phyloP scores from a whole-genome alignment of 345 rosid genomes.

The Ceriops decandra region DNA sequence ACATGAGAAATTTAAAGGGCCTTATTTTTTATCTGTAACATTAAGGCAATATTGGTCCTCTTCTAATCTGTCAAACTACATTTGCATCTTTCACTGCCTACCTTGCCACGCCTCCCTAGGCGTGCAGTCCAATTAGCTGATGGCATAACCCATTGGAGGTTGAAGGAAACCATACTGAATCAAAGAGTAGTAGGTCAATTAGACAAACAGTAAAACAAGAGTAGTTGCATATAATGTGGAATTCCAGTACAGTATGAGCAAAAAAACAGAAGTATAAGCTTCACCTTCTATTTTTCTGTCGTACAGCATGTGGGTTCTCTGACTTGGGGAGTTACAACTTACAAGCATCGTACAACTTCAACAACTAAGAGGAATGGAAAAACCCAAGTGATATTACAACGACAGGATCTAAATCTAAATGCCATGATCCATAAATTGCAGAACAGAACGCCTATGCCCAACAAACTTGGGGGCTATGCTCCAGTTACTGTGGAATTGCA shows the following conservation, averaged over 20 bases:
- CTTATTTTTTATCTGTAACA: conserved; percentile 10
- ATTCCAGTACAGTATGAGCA: not conserved
- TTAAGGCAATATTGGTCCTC: conserved; percentile 26
- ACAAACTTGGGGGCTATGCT: conserved; percentile 4
- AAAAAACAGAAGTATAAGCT: not conserved
- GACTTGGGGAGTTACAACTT: not conserved
- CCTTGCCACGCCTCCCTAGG: no score
- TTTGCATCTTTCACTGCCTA: no score
- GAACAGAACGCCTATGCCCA: not conserved
- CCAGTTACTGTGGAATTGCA: conserved; percentile 2
- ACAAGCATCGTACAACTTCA: conserved; percentile 17
- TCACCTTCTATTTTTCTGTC: conserved; percentile 1
- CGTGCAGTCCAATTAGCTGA: no score
- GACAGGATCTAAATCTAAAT: conserved; percentile 5
- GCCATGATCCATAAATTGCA: conserved; percentile 4
- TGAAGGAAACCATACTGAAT: not conserved
- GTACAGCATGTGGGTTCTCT: conserved; percentile 3
- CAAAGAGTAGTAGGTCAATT: not conserved
- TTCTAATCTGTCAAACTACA: not conserved
- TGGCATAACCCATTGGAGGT: no score
- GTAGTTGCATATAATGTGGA: not conserved
- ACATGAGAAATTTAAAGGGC: conserved; percentile 27
- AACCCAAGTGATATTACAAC: conserved; percentile 14
- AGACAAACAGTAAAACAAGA: not conserved
- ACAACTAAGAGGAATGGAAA: conserved; percentile 11